Evolutionary conservation across 2,329 filamentous ascomycete species (phyloP).

Genomic region (Achaetomium macrosporum): DNA sequence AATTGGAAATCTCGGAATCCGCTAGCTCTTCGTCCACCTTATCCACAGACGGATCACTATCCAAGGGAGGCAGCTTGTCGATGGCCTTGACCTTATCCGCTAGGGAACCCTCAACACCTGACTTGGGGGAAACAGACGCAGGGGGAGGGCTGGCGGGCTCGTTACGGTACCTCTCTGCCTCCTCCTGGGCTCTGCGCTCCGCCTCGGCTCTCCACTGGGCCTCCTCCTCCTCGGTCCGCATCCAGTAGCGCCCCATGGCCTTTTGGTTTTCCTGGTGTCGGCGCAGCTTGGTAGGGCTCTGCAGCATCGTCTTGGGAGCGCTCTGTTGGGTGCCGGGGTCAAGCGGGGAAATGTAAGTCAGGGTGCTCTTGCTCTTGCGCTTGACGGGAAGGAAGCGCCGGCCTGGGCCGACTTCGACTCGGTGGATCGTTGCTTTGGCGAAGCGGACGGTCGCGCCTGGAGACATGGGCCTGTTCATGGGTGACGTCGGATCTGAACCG

Average conservation of each 20-base stretch:
- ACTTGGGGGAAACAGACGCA: not conserved
- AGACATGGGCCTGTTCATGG: slow-evolving; percentile 17
- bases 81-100: slow-evolving; percentile 8
- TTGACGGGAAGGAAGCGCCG: slow-evolving; percentile 24
- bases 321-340: slow-evolving; percentile 21
- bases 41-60: slow-evolving; percentile 6
- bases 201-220: slow-evolving; percentile 22
- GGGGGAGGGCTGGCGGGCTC: slow-evolving; percentile 20
- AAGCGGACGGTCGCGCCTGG: slow-evolving; percentile 25
- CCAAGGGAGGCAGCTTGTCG: slow-evolving; percentile 9
- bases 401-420: slow-evolving; percentile 24
- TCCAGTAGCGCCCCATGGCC: slow-evolving; percentile 27
- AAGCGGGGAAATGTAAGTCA: slow-evolving; percentile 24
- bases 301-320: slow-evolving; percentile 17
- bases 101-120: not conserved
- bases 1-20: slow-evolving; percentile 12
- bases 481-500: slow-evolving; percentile 11
- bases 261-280: slow-evolving; percentile 26
- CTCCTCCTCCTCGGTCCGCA: slow-evolving; percentile 26
- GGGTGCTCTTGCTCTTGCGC: slow-evolving; percentile 26
- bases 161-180: slow-evolving; percentile 23
- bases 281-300: slow-evolving; percentile 23
- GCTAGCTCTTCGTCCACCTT: slow-evolving; percentile 13
- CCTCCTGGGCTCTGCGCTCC: slow-evolving; percentile 21
- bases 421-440: slow-evolving; percentile 25